These are phyloP conservation scores for Termitomyces sp. DNA, from an alignment of 768 basidiomycete genomes.

Conservation along the genomic window DNA sequence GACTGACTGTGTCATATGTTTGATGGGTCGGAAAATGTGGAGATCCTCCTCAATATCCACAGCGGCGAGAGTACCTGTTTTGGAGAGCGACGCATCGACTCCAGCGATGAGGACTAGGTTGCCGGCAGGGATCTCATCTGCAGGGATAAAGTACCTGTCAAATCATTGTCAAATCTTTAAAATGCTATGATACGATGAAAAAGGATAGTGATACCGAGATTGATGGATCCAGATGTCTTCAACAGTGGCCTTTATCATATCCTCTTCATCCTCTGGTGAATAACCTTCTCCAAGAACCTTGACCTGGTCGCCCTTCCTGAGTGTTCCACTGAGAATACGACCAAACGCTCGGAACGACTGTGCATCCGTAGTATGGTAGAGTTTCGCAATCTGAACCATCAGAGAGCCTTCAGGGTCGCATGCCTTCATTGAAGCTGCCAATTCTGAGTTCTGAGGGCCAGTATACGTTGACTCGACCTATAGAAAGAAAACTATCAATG, in stretches of 20 bases:
- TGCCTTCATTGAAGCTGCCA: slow-evolving; percentile 74
- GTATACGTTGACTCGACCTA: slow-evolving; percentile 83
- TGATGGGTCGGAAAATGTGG: slow-evolving; percentile 93
- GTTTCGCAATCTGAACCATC: slow-evolving; percentile 89
- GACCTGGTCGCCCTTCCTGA: slow-evolving; percentile 75
- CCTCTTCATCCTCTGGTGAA: slow-evolving; percentile 98
- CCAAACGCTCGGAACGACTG: slow-evolving; percentile 97
- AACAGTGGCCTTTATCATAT: slow-evolving; percentile 81
- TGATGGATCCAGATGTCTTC: slow-evolving; percentile 91
- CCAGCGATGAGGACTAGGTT: slow-evolving; percentile 92
- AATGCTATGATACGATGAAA: background rate
- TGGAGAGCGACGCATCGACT: slow-evolving; percentile 90
- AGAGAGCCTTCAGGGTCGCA: slow-evolving; percentile 84
- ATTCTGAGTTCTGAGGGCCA: slow-evolving; percentile 78
- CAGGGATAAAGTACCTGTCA: slow-evolving; percentile 81
- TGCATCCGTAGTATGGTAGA: slow-evolving; percentile 96
- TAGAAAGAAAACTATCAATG: background rate
- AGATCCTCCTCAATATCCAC: slow-evolving; percentile 77
- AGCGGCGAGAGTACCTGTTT: slow-evolving; percentile 85
- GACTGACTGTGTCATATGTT: slow-evolving; percentile 95
- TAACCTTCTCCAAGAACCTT: slow-evolving; percentile 99
- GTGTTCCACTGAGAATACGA: slow-evolving; percentile 87
- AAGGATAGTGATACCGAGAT: slow-evolving; percentile 55
- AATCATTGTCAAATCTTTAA: slow-evolving; percentile 8
- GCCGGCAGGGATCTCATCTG: slow-evolving; percentile 84